Percentiles rank a stretch among this genome's conserved stretches.
These are phyloP conservation scores for Tolypocladium amazonense DNA, from an alignment of 2,329 filamentous ascomycete genomes.

Conservation along the genomic window DNA sequence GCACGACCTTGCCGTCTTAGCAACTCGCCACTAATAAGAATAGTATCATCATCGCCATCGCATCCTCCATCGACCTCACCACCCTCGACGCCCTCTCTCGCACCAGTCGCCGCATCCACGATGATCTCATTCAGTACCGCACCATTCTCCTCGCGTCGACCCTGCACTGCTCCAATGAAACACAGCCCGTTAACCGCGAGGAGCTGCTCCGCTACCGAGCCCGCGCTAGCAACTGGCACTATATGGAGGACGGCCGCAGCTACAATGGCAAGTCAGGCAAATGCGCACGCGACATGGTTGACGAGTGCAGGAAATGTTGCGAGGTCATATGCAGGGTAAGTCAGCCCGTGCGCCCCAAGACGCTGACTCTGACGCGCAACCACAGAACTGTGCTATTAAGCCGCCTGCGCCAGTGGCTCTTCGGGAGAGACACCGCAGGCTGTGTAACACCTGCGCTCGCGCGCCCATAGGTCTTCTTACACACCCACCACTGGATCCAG, in stretches of 20 bases:
- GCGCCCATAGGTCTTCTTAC: constrained; percentile 53
- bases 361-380: constrained; percentile 2
- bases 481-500: constrained; percentile 30
- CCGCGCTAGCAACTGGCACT: constrained; percentile 46
- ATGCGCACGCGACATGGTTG: constrained; percentile 83
- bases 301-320: constrained; percentile 68
- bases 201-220: constrained; percentile 47
- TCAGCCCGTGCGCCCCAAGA: constrained; percentile 3
- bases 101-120: constrained; percentile 71
- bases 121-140: constrained; percentile 69
- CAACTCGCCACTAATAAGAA: background rate
- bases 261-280: constrained; percentile 58
- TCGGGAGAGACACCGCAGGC: constrained; percentile 65
- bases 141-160: constrained; percentile 62
- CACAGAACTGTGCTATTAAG: constrained; percentile 82
- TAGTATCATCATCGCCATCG: constrained; percentile 70
- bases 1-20: constrained; percentile 1
- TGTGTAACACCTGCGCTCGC: constrained; percentile 66
- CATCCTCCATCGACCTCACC: constrained; percentile 73
- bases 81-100: constrained; percentile 73
- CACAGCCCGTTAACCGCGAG: constrained; percentile 40
- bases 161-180: constrained; percentile 70
- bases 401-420: constrained; percentile 58
- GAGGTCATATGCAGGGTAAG: constrained; percentile 72
- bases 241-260: constrained; percentile 44